Evolutionary conservation across 2,329 filamentous ascomycete genomes (phyloP).

Genomic region (Diaporthe sp.): DNA sequence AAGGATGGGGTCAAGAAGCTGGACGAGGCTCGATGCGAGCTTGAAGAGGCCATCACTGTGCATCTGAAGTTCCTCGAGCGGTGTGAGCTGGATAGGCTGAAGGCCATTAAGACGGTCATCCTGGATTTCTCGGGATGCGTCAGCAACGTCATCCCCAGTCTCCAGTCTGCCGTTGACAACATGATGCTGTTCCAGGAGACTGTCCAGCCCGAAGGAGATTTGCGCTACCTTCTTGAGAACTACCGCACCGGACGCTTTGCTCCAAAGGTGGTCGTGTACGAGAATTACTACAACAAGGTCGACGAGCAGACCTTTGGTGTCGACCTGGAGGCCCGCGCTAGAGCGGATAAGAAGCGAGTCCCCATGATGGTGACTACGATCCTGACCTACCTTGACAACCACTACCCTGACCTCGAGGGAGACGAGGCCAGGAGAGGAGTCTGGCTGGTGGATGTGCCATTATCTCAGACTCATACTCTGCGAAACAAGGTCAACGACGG

Average conservation of each 20-base stretch:
- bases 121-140: constrained; percentile 97
- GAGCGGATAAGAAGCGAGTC: constrained; percentile 95
- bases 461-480: constrained; percentile 87
- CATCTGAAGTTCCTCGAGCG: constrained; percentile 97
- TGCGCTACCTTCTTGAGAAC: constrained; percentile 95
- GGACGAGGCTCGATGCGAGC: constrained; percentile 89
- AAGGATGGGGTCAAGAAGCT: constrained; percentile 88
- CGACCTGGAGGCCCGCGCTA: constrained; percentile 93
- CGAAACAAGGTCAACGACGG: constrained; percentile 89
- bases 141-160: constrained; percentile 95
- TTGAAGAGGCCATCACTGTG: constrained; percentile 95
- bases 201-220: constrained; percentile 90
- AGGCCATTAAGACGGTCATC: constrained; percentile 98
- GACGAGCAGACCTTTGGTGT: constrained; percentile 98
- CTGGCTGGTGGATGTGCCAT: constrained; percentile 93
- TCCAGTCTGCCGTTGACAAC: constrained; percentile 96
- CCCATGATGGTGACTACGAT: constrained; percentile 93
- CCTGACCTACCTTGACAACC: constrained; percentile 93
- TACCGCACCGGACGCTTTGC: constrained; percentile 95
- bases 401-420: constrained; percentile 97
- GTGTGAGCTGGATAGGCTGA: constrained; percentile 94
- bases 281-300: constrained; percentile 99
- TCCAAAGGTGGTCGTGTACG: constrained; percentile 91
- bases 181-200: constrained; percentile 99
- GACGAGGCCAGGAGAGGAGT: constrained; percentile 93